Evolutionary conservation across 73 alveolate genomes (phyloP), one percentile per base, ranked within the genome.

Genomic region (Halteria grandinella): DNA sequence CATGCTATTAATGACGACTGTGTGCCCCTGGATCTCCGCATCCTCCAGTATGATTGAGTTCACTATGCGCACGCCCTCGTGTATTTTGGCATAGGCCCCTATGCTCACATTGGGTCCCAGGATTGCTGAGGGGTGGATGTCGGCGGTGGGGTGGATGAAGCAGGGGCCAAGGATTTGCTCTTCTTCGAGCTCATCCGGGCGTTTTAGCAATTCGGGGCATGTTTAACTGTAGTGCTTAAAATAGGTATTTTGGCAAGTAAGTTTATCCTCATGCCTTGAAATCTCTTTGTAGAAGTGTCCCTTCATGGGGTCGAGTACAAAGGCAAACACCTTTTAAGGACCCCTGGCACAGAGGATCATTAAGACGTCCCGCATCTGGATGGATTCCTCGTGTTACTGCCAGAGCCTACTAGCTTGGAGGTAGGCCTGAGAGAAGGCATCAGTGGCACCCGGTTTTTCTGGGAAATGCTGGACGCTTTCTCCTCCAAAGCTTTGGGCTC

Each of bases 71-170:
- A 48, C 32, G 44, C 78, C 78, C 25, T 14, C 17, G 23, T 41
- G 37, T 8, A 62, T 62, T 27, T 62, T 62, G 39, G 78, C 78
- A 62, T 62, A 62, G 4, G 78, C 78, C 18, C 78, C 78, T 18
- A 62, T 32, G 3, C 62, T 40, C 24, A 62, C 78, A 62, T 62
- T 62, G 12, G 78, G 78, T 5, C 78, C 78, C 18, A 58, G 55
- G 25, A 62, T 6, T 17, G 78, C 78, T 41, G 14, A 44, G 23
- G 78, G 78, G 15, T 62, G 62, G 5, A 62, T 62, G 15, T 36
- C 57, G 20, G 78, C 78, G 10, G 78, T 62, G 8, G 78, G 78
- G 27, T 62, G 78, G 5, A 62, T 62, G 11, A 17, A 62, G 45
- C 78, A 62, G 25, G 41, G 23, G 17, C 78, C 78, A 6, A 62